A percentile compares a stretch with the other conserved stretches of the same genome.
phyloP scores from a whole-genome alignment of 2,329 filamentous ascomycete species.

The Dendrostoma leiphaemia region DNA sequence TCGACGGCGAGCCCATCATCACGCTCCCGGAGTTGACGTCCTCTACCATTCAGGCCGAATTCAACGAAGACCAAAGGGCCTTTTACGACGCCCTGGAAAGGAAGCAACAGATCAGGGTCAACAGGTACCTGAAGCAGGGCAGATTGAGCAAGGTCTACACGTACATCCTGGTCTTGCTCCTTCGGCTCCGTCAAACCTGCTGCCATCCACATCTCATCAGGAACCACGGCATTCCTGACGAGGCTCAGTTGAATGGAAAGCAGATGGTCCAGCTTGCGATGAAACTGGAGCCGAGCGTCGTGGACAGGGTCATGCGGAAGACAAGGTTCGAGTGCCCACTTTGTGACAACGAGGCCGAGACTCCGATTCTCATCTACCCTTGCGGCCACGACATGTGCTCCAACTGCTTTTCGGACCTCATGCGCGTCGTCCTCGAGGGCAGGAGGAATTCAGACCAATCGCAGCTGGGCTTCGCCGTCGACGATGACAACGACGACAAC shows the following conservation, averaged over 20 bases:
- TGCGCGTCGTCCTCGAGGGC: not conserved
- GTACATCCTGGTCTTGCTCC: constrained; percentile 71
- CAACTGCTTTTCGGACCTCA: constrained; percentile 26
- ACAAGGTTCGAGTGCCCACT: not conserved
- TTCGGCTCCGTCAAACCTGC: constrained; percentile 74
- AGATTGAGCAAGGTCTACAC: constrained; percentile 57
- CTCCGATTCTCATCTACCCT: constrained; percentile 27
- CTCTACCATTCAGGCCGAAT: constrained; percentile 57
- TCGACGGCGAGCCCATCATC: constrained; percentile 74
- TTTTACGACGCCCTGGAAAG: constrained; percentile 47
- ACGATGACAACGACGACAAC: no score
- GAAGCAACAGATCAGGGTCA: constrained; percentile 24
- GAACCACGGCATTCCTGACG: constrained; percentile 28
- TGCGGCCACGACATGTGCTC: constrained; percentile 30
- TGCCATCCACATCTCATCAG: constrained; percentile 68
- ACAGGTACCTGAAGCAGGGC: constrained; percentile 25
- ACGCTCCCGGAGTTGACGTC: constrained; percentile 61
- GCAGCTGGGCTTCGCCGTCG: not conserved
- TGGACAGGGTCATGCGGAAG: constrained; percentile 15
- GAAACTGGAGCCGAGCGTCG: constrained; percentile 18
- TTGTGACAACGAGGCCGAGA: not conserved
- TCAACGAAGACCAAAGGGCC: constrained; percentile 59
- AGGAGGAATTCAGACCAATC: not conserved
- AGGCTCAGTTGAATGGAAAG: constrained; percentile 22
- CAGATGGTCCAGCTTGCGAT: constrained; percentile 28